A percentile compares a stretch with the other conserved stretches of the same genome.
Conservation (phyloP, 1,284 basidiomycete genomes). For the Pisolithus thermaeus region DNA sequence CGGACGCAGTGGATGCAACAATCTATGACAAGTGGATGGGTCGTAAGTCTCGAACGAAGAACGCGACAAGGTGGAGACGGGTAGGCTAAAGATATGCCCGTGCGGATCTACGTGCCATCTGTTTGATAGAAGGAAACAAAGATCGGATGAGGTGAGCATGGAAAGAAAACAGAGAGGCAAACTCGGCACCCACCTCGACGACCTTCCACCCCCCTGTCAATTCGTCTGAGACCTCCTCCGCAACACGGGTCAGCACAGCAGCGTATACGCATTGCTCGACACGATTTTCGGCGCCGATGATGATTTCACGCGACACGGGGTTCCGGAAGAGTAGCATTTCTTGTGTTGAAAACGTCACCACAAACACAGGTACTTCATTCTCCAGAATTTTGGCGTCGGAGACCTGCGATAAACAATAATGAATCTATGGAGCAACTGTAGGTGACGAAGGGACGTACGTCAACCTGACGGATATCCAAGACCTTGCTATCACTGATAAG, state of each 20-base stretch:
- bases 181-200: slow-evolving; percentile 62
- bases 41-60: not conserved
- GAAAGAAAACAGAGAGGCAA: too few relatives aligned
- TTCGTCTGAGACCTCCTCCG: slow-evolving; percentile 85
- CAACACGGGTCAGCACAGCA: slow-evolving; percentile 84
- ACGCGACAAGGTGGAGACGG: not conserved
- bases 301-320: slow-evolving; percentile 79
- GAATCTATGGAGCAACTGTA: not conserved
- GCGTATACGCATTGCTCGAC: slow-evolving; percentile 94
- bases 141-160: not conserved
- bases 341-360: slow-evolving; percentile 92
- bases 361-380: slow-evolving; percentile 85
- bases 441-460: slow-evolving; percentile 49
- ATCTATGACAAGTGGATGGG: not conserved
- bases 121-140: not conserved
- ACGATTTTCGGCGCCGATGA: slow-evolving; percentile 81
- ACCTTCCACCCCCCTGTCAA: slow-evolving; percentile 98
- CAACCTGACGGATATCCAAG: slow-evolving; percentile 91
- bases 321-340: slow-evolving; percentile 92
- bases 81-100: slow-evolving; percentile 30
- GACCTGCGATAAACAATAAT: slow-evolving; percentile 38
- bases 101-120: slow-evolving; percentile 36
- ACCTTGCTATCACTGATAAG: slow-evolving; percentile 88
- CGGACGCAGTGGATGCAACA: not conserved
- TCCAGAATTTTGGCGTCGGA: slow-evolving; percentile 84